Evolutionary conservation across 1,139 yeast species (phyloP), one percentile per base, ranked within the genome.

Genomic region (Saccharomyces pastorianus): DNA sequence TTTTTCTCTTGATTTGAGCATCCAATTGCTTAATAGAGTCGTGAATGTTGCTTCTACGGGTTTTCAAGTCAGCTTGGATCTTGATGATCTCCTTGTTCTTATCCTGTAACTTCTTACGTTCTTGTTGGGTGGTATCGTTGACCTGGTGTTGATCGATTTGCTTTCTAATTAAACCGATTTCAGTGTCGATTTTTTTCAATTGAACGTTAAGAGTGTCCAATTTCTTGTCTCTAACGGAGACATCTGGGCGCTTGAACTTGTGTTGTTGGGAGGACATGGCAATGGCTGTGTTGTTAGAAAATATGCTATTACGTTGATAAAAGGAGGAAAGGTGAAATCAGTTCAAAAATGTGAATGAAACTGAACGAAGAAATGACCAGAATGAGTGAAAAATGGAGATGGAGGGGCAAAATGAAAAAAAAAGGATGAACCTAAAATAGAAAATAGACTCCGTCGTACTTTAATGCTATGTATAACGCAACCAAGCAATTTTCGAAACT

Each of bases 11-110:
- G 74, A 89, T 75, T 59, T 78, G 77, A 58, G 79, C 76, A 65
- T 93, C 98, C 61, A 85, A 73, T 50, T 76, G 73, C 71, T 84
- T 85, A 70, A 91, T 81, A 72, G 85, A 89, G 60, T 85, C 90
- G 67, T 81, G 80, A 65, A 88, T 73, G 53, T 76, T 73, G 64
- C 78, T 81, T 74, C 96, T 82, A 69, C 87, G 83, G 60, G 74
- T 72, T 76, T 89, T 89, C 71, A 84, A 76, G 59, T 79, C 81
- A 58, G 83, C 81, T 76, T 89, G 97, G 56, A 77, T 73, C 72
- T 81, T 80, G 69, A 83, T 76, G 65, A 88, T 78, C 52, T 77
- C 79, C 66, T 80, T 82, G 66, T 89, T 81, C 71, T 86, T 80
- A 53, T 76, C 75, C 60, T 82, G 85, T 67, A 90, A 81, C 58